A percentile compares a stretch with the other conserved stretches of the same genome.
phyloP scores from a whole-genome alignment of 768 basidiomycete species.

The Harrya chromipes region DNA sequence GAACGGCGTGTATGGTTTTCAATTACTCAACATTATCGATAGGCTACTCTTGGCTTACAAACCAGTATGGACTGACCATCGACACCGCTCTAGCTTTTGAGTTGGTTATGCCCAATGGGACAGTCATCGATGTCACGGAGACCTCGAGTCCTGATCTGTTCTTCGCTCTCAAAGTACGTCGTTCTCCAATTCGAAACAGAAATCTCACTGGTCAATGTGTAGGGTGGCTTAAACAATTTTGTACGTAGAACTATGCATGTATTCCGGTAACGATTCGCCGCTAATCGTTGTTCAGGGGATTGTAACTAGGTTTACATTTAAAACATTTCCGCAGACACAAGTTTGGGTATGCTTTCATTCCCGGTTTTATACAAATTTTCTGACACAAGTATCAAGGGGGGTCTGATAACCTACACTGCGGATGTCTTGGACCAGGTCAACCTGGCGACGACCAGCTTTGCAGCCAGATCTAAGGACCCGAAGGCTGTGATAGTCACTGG shows the following conservation, averaged over 20 bases:
- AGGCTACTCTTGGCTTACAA: conserved; percentile 62
- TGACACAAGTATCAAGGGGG: conserved; percentile 38
- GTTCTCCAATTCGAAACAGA: background rate
- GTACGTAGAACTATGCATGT: conserved; percentile 28
- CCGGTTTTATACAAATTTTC: background rate
- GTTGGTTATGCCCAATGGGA: conserved; percentile 48
- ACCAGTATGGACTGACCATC: conserved; percentile 54
- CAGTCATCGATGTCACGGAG: conserved; percentile 34
- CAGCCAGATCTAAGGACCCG: conserved; percentile 5
- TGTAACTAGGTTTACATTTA: conserved; percentile 53
- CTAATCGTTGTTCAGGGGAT: conserved; percentile 38
- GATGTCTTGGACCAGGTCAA: conserved; percentile 2
- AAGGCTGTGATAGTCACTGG: conserved; percentile 38
- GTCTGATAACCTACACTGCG: conserved; percentile 34
- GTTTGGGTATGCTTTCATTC: conserved; percentile 47
- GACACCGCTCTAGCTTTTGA: conserved; percentile 54
- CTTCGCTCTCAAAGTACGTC: conserved; percentile 38
- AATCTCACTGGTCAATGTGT: background rate
- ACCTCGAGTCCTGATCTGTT: conserved; percentile 36
- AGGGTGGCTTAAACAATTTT: conserved; percentile 64
- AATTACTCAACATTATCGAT: background rate
- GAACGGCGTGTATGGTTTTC: background rate
- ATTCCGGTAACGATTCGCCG: background rate
- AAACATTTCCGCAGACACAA: conserved; percentile 47
- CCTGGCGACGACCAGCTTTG: conserved; percentile 12